Conservation (phyloP, 257 asterid genomes). For the Knoxia roxburghii region DNA sequence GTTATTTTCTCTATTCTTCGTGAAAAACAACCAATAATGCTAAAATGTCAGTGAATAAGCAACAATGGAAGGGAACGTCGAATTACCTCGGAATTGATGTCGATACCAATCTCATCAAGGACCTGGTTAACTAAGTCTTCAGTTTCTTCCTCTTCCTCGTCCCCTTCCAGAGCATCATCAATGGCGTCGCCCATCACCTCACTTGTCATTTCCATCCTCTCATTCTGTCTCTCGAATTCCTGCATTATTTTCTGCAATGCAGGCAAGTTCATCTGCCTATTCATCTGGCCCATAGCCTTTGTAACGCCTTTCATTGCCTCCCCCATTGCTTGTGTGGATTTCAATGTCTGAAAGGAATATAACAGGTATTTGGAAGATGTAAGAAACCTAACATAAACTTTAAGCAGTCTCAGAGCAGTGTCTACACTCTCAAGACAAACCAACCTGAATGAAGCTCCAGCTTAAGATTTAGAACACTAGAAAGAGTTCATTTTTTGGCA, state of each 20-base stretch:
- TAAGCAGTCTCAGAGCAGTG: background rate
- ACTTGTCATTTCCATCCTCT: conserved; percentile 89
- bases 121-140: conserved; percentile 94
- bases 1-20: background rate
- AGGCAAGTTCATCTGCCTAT: conserved; percentile 98
- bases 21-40: background rate
- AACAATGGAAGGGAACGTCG: background rate
- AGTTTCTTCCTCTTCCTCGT: conserved; percentile 97
- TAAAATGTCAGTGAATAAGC: background rate
- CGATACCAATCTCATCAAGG: conserved; percentile 95
- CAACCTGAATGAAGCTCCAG: background rate
- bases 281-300: conserved; percentile 99
- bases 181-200: conserved; percentile 99
- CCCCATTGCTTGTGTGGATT: conserved; percentile 99
- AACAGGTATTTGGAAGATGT: background rate
- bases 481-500: background rate
- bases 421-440: background rate
- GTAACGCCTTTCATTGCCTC: conserved; percentile 99
- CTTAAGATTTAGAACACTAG: background rate
- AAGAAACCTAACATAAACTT: background rate
- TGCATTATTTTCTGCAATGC: conserved; percentile 94
- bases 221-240: conserved; percentile 94
- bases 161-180: conserved; percentile 98
- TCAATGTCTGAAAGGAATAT: conserved; percentile 55
- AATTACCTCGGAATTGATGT: conserved; percentile 81